Conservation (phyloP, 441 rosid species). For the Sinapis alba region DNA sequence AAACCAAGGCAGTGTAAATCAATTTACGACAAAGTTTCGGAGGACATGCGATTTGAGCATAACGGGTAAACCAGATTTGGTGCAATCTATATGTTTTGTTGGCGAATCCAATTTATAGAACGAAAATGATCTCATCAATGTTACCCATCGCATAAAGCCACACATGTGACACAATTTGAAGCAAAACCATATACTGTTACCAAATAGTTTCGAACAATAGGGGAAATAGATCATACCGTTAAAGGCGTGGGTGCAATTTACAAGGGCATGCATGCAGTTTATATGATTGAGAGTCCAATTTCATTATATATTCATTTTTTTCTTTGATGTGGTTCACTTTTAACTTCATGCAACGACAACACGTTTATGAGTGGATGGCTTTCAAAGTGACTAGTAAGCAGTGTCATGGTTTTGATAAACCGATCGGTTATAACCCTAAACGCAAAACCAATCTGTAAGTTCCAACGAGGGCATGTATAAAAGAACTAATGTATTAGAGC, state of each 20-base stretch:
- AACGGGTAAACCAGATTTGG: neutral
- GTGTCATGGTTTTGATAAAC: neutral
- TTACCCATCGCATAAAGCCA: neutral
- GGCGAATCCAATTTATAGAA: neutral
- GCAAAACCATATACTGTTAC: neutral
- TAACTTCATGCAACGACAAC: neutral
- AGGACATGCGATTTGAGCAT: neutral
- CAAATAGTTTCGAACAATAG: neutral
- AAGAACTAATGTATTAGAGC: neutral
- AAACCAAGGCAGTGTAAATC: neutral
- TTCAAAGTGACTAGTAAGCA: neutral
- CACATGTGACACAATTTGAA: neutral
- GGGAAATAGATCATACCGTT: neutral
- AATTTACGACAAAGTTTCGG: neutral
- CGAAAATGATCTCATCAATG: neutral
- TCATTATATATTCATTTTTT: neutral
- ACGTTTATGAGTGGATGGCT: neutral
- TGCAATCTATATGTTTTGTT: neutral
- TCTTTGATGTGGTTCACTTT: neutral
- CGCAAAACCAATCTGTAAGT: neutral
- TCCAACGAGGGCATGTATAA: neutral
- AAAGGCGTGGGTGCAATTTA: neutral
- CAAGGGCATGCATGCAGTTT: neutral
- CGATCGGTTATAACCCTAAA: neutral
- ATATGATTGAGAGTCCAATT: neutral